Evolutionary conservation across 805 yeast species (phyloP), one percentile per base, ranked within the genome.

Genomic region (Jamesozyma piceae): DNA sequence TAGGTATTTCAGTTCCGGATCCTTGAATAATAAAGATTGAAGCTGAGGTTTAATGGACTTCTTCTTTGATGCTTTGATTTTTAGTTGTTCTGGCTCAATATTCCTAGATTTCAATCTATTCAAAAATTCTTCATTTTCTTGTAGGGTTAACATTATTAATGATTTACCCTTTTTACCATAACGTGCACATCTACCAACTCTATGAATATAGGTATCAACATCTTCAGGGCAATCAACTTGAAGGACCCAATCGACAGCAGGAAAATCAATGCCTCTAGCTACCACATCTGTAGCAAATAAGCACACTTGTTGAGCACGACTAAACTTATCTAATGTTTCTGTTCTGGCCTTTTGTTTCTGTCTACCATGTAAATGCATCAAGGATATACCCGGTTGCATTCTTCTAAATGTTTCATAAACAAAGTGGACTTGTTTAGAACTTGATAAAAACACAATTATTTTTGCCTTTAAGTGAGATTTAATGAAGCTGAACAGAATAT

Each of bases 191-290:
- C 96, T 75, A 2, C 96, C 96, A 9, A 84, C 96, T 55, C 96
- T 71, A 54, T 87, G 96, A 41, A 87, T 84, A 62, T 88, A 87
- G 0, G 96, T 88, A 26, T 88, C 86, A 2, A 78, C 73, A 61
- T 85, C 95, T 58, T 87, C 96, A 0, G 96, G 95, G 53, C 94
- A 84, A 58, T 87, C 96, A 1, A 86, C 72, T 60, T 87, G 96
- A 8, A 87, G 69, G n/a, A 87, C 95, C 96, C 96, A 87, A 57
- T 88, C 94, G 39, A 87, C 84, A 5, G 89, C 84, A 0, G 96
- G 95, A 63, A 88, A 86, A 61, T 87, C 96, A 33, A 87, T 74
- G 15, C 96, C 96, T 59, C 96, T 70, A 1, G 96, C 95, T 11
- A 86, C 95, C 36, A 87, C 81, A 64, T 87, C 96, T 0, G 96